Evolutionary conservation across 164 flowering plant species (phyloP), one percentile per base, ranked within the genome.

Genomic region (Stephania yunnanensis): DNA sequence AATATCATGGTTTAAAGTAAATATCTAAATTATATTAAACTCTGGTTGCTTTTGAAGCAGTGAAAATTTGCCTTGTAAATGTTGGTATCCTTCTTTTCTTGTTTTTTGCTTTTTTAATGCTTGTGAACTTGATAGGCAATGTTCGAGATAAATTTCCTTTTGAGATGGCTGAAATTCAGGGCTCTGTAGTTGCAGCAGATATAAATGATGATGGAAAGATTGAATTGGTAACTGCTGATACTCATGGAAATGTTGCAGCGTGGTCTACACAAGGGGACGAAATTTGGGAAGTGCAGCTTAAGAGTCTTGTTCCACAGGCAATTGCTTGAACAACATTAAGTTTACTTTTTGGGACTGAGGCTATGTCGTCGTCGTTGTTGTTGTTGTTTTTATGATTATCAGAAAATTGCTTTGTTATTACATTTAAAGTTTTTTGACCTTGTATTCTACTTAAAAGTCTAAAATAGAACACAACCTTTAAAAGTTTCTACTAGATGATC

Each of bases 91-190:
- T 36, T 36, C 42, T 36, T 36, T 36, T 36, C 0, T 36, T 36
- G 17, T 71, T 71, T 71, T 45, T 30, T 10, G 12, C 15, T 25
- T 68, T 44, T 17, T 22, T 45, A 52, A 31, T 46, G 46, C 36
- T 65, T 30, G 9, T 71, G 69, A 55, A 69, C 75, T 68, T 17
- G 71, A 50, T 89, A 96, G 99, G 99, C 44, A 87, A 90, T 52
- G 79, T 89, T 48, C 91, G 99, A 83, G 88, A 89, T 45, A 92
- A 90, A 48, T 96, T 96, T 80, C 99, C 99, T 73, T 98, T 94
- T 80, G 91, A 94, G 83, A 92, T 96, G 98, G 99, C 98, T 78
- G 97, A 96, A 82, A 96, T 96, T 86, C 99, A 94, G 85, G 97
- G 89, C 76, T 85, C 90, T 22, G 92, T 92, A 42, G 86, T 89